Conservation (phyloP, 2,329 filamentous ascomycete genomes). For the Penicillium vulpinum region DNA sequence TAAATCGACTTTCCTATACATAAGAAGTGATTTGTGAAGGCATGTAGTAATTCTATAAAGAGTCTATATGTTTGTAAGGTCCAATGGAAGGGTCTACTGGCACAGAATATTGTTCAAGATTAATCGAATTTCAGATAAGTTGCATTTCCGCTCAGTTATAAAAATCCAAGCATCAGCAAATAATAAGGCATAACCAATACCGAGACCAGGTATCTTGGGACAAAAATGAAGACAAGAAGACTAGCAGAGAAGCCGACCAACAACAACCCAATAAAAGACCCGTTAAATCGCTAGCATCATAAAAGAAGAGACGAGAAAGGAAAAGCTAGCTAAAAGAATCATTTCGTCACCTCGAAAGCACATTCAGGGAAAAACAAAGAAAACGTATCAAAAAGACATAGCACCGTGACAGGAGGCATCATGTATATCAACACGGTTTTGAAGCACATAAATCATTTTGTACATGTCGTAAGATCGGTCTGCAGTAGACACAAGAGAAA, state of each 20-base stretch:
- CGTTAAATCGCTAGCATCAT: constrained; percentile 17
- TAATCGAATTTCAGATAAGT: neutral
- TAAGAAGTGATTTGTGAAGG: too few species aligned
- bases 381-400: constrained; percentile 9
- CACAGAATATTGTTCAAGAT: neutral
- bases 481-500: neutral
- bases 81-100: neutral
- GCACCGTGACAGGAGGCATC: constrained; percentile 3
- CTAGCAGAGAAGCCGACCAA: neutral
- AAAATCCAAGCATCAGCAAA: neutral
- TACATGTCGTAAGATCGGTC: constrained; percentile 19
- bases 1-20: too few species aligned
- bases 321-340: constrained; percentile 7
- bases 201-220: neutral
- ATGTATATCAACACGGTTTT: constrained; percentile 10
- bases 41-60: neutral
- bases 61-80: too few species aligned
- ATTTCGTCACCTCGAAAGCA: constrained; percentile 4
- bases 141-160: neutral
- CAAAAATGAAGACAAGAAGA: neutral
- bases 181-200: neutral
- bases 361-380: constrained; percentile 1
- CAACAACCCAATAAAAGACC: constrained; percentile 6
- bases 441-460: constrained; percentile 13
- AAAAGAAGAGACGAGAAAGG: constrained; percentile 2